Evolutionary conservation across 768 basidiomycete genomes (phyloP), one percentile per base, ranked within the genome.

Genomic region (Lactifluus pinguis): DNA sequence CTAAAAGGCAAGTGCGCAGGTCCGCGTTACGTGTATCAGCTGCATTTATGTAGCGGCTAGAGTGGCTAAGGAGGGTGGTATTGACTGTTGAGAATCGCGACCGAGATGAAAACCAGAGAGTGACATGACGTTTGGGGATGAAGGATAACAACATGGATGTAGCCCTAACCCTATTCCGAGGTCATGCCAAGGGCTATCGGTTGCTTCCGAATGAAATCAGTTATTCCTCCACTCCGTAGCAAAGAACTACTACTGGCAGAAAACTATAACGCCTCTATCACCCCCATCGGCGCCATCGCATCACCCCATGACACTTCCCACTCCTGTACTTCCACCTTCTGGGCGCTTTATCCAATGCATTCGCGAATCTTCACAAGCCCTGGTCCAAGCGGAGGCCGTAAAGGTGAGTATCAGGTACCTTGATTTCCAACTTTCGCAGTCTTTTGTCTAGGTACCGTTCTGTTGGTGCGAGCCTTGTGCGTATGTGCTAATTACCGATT

Each of bases 321-420:
- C n/a, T 15, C 62, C 62, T 11, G 61, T 66, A 30, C 72, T 82
- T 55, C 81, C 84, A 60, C 71, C 78, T 49, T 73, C 79, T 54
- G 76, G 80, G 21, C 63, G 69, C 39, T 86, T 77, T 67, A 63
- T 86, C 17, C 65, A 76, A 41, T 76, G 80, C 14, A 79, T 89
- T 41, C 79, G 80, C 51, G 69, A 77, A 51, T 83, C 86, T 4
- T 79, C 82, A 19, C 72, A 71, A 55, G 71, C 75, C 25, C 69
- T 84, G 54, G 76, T 84, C 25, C 66, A 75, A 61, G 71, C 72
- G 5, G 74, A 79, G 60, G 72, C 77, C 39, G 80, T 90, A 36
- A 72, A 70, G 63, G 88, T 87, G 69, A 69, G 82, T 77, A 4
- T 48, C 41, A 25, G 7, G 36, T 19, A 45, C 39, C 17, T 15